phyloP scores from a whole-genome alignment of 2,329 filamentous ascomycete species.

The Colletotrichum theobromicola region DNA sequence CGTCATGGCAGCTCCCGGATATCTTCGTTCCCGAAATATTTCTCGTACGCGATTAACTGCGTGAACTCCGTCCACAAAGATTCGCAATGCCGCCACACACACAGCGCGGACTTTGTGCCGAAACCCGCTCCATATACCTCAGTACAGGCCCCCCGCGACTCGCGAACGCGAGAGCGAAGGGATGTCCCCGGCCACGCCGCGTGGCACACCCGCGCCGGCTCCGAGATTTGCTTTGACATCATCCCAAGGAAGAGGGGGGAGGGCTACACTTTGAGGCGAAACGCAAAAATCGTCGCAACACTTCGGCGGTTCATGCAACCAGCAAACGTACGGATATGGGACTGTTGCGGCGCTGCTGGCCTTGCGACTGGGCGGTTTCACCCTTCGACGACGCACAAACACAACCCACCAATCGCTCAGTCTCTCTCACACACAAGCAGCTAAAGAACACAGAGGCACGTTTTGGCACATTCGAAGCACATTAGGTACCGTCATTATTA shows the following conservation, averaged over 20 bases:
- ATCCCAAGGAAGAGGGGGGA: neutral
- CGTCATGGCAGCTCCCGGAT: neutral
- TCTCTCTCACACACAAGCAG: neutral
- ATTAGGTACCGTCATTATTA: slow-evolving; percentile 16
- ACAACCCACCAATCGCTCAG: neutral
- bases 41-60: neutral
- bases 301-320: neutral
- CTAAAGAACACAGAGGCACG: neutral
- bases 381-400: neutral
- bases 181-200: neutral
- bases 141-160: neutral
- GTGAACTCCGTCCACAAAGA: neutral
- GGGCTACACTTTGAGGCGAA: neutral
- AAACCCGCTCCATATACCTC: neutral
- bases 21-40: neutral
- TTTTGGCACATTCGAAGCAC: neutral
- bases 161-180: neutral
- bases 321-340: neutral
- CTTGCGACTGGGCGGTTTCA: slow-evolving; percentile 2
- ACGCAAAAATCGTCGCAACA: slow-evolving; percentile 13
- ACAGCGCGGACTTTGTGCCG: neutral
- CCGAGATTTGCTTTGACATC: neutral
- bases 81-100: neutral
- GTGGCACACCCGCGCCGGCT: neutral
- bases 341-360: neutral